Conservation (phyloP, 2,329 filamentous ascomycete species). For the Dothideomycetidae sp. region DNA sequence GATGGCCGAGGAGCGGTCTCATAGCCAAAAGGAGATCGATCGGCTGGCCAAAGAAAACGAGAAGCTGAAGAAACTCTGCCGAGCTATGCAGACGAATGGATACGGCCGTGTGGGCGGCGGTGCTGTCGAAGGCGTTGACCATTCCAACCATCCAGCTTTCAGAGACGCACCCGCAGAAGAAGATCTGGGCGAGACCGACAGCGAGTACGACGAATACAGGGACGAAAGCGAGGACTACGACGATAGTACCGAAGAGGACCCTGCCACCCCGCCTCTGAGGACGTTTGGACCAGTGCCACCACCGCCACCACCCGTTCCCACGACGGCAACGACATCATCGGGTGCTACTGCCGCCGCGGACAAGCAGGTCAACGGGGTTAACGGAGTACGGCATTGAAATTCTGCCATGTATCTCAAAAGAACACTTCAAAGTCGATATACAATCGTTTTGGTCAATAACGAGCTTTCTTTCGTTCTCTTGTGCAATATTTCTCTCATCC, state of each 20-base stretch:
- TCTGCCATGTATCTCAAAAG: too few species aligned
- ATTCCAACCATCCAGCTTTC: slow-evolving; percentile 13
- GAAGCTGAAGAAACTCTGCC: slow-evolving; percentile 86
- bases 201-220: slow-evolving; percentile 40
- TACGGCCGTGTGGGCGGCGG: slow-evolving; percentile 40
- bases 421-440: too few species aligned
- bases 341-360: slow-evolving; percentile 13
- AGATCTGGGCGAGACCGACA: slow-evolving; percentile 42
- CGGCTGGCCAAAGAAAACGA: slow-evolving; percentile 72
- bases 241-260: slow-evolving; percentile 40
- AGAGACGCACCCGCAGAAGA: slow-evolving; percentile 26
- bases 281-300: slow-evolving; percentile 35
- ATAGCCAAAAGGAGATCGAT: slow-evolving; percentile 61
- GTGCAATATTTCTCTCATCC: neutral
- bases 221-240: slow-evolving; percentile 53
- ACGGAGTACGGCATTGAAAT: slow-evolving; percentile 18
- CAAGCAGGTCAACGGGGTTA: slow-evolving; percentile 17
- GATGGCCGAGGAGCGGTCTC: slow-evolving; percentile 86
- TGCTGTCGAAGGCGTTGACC: slow-evolving; percentile 13
- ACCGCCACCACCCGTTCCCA: slow-evolving; percentile 31
- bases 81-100: slow-evolving; percentile 90
- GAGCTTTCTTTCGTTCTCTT: neutral
- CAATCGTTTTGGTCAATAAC: slow-evolving; percentile 7
- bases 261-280: slow-evolving; percentile 17
- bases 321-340: too few species aligned